Base-by-base conservation (phyloP, 179 eudicot genomes). In the Patellifolia procumbens region DNA sequence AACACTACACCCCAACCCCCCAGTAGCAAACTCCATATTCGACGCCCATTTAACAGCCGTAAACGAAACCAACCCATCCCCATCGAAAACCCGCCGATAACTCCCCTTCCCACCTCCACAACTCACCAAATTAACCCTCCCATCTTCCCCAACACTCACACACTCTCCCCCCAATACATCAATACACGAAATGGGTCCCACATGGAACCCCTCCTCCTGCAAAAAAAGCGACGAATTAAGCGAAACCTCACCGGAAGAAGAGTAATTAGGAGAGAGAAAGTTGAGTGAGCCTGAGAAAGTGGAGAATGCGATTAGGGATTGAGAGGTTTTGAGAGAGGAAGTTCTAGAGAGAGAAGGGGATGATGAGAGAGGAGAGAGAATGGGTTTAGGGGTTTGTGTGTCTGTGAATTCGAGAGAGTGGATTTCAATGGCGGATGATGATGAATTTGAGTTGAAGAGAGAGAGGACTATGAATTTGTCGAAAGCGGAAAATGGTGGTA, bases 81-180 rank as follows among this genome's bases (percentile, higher is more conserved):
- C 82, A 75, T 94, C 96, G 73, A 82, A 90, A 63, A 90, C 83
- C 76, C 80, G 81, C 39, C 87, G 55, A 77, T 43, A 76, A 60
- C 76, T 72, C 76, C 77, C 70, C 48, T 62, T 76, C 62, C 81
- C 74, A 45, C 75, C 83, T 2, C 77, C 86, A 4, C 87, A 39
- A 68, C 63, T 85, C 31, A 90, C 89, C 90, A 88, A 71, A 85
- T 89, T 87, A 45, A 92, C 89, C 84, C 91, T 89, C 89, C 98
- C 98, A 82, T 94, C 96, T 55, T 89, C 94, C 52, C 98, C 98
- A 22, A 92, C 98, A 70, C 85, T 83, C 68, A 91, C 90, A 79
- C 88, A 90, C 62, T 87, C 89, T 59, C 81, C 81, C 52, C 84
- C 95, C 81, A 81, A 73, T 74, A 91, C 70, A 77, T 93, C 98